Percentiles rank a stretch among this genome's conserved stretches.
Evolutionary conservation across 179 eudicot species (phyloP).

Genomic region (Pouteria campechiana): DNA sequence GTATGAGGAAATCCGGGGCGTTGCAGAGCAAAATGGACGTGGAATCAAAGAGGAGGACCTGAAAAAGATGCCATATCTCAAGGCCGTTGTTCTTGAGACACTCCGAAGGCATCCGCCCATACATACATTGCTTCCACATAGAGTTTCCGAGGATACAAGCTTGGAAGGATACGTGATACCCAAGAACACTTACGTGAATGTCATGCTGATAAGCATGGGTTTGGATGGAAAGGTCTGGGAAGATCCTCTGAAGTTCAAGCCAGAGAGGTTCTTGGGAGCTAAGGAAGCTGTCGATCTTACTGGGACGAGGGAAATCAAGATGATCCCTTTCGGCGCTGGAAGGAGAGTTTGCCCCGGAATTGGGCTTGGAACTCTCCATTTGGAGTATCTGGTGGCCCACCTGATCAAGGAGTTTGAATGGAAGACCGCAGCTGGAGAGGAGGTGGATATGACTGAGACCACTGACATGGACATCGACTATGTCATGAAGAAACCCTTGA

Average conservation of each 20-base stretch:
- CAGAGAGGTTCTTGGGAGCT: conserved; percentile 23
- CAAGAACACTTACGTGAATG: conserved; percentile 13
- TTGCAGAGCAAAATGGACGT: conserved; percentile 5
- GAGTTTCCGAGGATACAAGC: conserved; percentile 16
- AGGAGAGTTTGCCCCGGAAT: conserved; percentile 4
- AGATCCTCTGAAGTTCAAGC: conserved; percentile 29
- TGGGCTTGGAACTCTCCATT: conserved; percentile 3
- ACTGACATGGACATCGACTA: conserved; percentile 1
- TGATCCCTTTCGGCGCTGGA: conserved; percentile 12
- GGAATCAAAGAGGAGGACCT: conserved; percentile 21
- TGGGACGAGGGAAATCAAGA: conserved; percentile 9
- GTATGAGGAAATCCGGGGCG: conserved; percentile 11
- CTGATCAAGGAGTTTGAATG: conserved; percentile 6
- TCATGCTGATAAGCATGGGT: conserved; percentile 37
- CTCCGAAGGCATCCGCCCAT: conserved; percentile 37
- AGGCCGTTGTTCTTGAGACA: conserved; percentile 26
- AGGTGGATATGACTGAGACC: conserved; percentile 5
- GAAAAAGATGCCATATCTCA: conserved; percentile 18
- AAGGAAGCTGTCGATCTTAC: conserved; percentile 4
- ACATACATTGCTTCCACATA: conserved; percentile 26
- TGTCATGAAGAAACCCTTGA: conserved; percentile 11
- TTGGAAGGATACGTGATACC: conserved; percentile 20
- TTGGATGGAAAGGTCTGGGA: conserved; percentile 33
- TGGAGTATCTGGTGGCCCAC: conserved; percentile 9
- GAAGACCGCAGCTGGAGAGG: neutral